These are phyloP conservation scores for Colletotrichum echinochloae DNA, from an alignment of 2,329 filamentous ascomycete species.

Conservation along the genomic window DNA sequence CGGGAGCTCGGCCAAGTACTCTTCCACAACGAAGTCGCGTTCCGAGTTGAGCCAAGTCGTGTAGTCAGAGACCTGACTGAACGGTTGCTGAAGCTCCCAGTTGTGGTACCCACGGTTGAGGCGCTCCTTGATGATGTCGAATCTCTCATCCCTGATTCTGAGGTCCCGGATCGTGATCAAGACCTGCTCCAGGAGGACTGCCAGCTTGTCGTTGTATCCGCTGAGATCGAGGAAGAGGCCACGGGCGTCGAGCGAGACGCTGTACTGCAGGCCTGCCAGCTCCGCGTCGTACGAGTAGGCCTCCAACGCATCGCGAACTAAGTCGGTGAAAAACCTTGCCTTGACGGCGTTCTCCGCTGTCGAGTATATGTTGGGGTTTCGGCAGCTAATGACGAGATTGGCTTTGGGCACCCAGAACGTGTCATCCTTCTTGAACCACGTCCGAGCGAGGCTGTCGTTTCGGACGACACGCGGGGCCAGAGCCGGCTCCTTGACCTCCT, in stretches of 20 bases:
- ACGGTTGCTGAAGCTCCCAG: conserved; percentile 88
- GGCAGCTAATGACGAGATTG: conserved; percentile 83
- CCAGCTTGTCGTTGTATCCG: conserved; percentile 97
- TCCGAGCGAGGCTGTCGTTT: conserved; percentile 82
- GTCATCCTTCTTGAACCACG: conserved; percentile 99
- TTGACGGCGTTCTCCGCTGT: conserved; percentile 85
- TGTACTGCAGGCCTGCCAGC: conserved; percentile 88
- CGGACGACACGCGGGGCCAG: conserved; percentile 84
- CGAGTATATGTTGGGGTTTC: conserved; percentile 82
- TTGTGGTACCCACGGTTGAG: conserved; percentile 83
- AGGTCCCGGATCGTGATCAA: conserved; percentile 86
- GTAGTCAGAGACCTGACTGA: conserved; percentile 87
- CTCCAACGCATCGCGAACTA: conserved; percentile 88
- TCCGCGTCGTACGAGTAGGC: conserved; percentile 98
- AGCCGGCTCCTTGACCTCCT: conserved; percentile 81
- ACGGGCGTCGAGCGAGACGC: conserved; percentile 76
- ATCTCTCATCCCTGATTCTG: conserved; percentile 86
- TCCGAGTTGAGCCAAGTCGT: conserved; percentile 84
- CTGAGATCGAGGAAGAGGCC: conserved; percentile 84
- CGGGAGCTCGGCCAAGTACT: conserved; percentile 81
- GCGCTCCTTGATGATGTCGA: conserved; percentile 91
- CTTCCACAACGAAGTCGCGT: conserved; percentile 81
- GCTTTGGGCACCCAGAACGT: conserved; percentile 98
- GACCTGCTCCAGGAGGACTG: conserved; percentile 90
- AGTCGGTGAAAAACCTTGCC: conserved; percentile 81